These are phyloP conservation scores for Eremothecium coryli DNA, from an alignment of 1,139 yeast genomes.

Conservation along the genomic window DNA sequence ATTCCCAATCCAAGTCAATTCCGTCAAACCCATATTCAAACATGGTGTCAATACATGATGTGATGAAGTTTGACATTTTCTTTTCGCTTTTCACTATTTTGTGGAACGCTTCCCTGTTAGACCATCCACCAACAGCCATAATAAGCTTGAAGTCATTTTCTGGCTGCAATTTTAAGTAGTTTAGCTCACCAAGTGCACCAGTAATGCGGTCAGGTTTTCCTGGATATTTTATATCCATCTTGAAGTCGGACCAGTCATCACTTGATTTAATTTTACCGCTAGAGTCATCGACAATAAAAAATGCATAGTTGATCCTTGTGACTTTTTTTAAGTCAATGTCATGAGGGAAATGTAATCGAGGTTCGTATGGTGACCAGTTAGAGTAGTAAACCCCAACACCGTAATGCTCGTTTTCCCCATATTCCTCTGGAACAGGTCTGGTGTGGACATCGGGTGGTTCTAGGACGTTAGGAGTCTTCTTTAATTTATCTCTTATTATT, in stretches of 20 bases:
- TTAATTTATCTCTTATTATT: conserved; percentile 3
- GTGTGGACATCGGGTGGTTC: background rate
- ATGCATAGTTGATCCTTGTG: conserved; percentile 73
- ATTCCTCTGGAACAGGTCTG: conserved; percentile 2
- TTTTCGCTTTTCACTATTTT: conserved; percentile 35
- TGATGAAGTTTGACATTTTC: conserved; percentile 42
- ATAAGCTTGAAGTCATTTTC: conserved; percentile 48
- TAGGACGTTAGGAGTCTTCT: background rate
- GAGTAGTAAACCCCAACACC: conserved; percentile 37
- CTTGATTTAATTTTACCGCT: conserved; percentile 47
- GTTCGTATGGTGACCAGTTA: conserved; percentile 67
- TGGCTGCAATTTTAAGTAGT: conserved; percentile 36
- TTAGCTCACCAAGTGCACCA: conserved; percentile 54
- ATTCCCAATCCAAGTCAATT: conserved; percentile 92
- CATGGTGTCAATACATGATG: conserved; percentile 41
- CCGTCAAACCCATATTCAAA: conserved; percentile 69
- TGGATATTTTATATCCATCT: conserved; percentile 33
- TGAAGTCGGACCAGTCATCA: conserved; percentile 64
- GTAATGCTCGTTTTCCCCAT: background rate
- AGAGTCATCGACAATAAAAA: conserved; percentile 46
- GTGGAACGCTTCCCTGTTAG: conserved; percentile 47
- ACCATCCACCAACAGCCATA: conserved; percentile 88
- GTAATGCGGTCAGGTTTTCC: conserved; percentile 8
- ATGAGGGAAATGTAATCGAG: conserved; percentile 51
- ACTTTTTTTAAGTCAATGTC: conserved; percentile 50